These are phyloP conservation scores for Cryptococcus sp. DNA, from an alignment of 1,284 basidiomycete species.

Conservation along the genomic window DNA sequence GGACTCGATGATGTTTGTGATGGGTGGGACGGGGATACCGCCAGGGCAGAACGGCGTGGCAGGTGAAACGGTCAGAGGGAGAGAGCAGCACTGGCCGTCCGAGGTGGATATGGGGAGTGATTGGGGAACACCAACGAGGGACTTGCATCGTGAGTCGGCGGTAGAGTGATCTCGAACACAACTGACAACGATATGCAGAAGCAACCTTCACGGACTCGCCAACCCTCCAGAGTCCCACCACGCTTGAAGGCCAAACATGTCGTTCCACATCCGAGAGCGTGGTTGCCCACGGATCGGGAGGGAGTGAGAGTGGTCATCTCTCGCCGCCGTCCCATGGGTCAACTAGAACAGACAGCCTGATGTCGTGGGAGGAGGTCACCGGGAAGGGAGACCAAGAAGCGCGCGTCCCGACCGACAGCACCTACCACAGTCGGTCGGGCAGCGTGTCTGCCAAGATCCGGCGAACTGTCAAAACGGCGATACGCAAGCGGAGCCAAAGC, in stretches of 20 bases:
- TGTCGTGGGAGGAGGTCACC: slow-evolving; percentile 45
- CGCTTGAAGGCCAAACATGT: neutral
- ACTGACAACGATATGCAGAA: slow-evolving; percentile 8
- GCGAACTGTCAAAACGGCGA: slow-evolving; percentile 29
- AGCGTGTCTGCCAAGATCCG: slow-evolving; percentile 41
- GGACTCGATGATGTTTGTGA: slow-evolving; percentile 36
- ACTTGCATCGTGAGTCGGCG: slow-evolving; percentile 24
- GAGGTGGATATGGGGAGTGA: slow-evolving; percentile 37
- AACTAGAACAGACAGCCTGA: slow-evolving; percentile 23
- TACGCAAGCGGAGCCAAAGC: slow-evolving; percentile 31
- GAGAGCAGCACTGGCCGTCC: slow-evolving; percentile 22
- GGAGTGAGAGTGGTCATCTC: neutral
- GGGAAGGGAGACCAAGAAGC: slow-evolving; percentile 24
- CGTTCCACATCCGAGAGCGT: neutral
- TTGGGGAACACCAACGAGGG: slow-evolving; percentile 38
- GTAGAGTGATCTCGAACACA: neutral
- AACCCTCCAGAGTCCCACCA: slow-evolving; percentile 3
- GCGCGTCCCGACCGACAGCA: slow-evolving; percentile 24
- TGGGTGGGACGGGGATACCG: slow-evolving; percentile 15
- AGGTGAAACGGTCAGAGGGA: neutral
- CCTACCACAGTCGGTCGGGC: slow-evolving; percentile 35
- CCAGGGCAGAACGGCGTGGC: neutral
- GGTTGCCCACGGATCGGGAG: neutral
- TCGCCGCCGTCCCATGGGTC: slow-evolving; percentile 13
- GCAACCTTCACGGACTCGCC: slow-evolving; percentile 21